Evolutionary conservation across 371 early-diverging fungal genomes (phyloP).

Genomic region (Encephalitozoon intestinalis): DNA sequence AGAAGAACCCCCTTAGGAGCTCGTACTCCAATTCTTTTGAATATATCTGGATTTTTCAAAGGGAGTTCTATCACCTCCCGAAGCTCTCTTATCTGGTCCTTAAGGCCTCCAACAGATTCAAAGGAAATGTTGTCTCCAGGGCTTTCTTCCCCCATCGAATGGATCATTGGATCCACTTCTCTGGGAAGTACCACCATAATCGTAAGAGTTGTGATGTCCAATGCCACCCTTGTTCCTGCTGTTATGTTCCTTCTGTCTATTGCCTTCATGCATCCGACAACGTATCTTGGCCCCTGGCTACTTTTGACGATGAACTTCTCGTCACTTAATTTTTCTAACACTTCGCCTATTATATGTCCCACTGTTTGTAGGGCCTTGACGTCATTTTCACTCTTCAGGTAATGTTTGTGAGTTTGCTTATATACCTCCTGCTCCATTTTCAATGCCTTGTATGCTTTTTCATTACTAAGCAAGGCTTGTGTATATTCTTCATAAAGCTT

Average conservation of each 20-base stretch:
- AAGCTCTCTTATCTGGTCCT: constrained; percentile 90
- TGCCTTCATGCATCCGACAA: constrained; percentile 89
- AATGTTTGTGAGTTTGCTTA: constrained; percentile 74
- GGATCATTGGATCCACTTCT: constrained; percentile 96
- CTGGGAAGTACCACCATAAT: constrained; percentile 94
- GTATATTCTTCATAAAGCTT: constrained; percentile 74
- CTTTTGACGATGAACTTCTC: constrained; percentile 97
- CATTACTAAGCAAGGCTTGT: constrained; percentile 75
- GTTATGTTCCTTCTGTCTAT: constrained; percentile 72
- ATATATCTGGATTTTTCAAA: constrained; percentile 94
- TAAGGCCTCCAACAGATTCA: constrained; percentile 90
- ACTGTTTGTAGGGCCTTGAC: constrained; percentile 93
- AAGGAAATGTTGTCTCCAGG: constrained; percentile 78
- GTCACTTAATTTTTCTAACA: constrained; percentile 87
- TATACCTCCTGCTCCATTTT: constrained; percentile 71
- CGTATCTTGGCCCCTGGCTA: constrained; percentile 91
- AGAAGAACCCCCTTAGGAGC: constrained; percentile 94
- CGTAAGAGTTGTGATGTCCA: constrained; percentile 97
- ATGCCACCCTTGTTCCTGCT: constrained; percentile 83
- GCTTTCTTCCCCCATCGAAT: constrained; percentile 82
- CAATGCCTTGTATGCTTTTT: constrained; percentile 79
- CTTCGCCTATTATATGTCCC: constrained; percentile 97
- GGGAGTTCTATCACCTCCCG: constrained; percentile 96
- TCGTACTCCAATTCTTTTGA: constrained; percentile 88
- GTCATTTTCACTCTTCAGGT: constrained; percentile 88